phyloP scores from a whole-genome alignment of 2,329 filamentous ascomycete genomes.

The Biscogniauxia sp. region DNA sequence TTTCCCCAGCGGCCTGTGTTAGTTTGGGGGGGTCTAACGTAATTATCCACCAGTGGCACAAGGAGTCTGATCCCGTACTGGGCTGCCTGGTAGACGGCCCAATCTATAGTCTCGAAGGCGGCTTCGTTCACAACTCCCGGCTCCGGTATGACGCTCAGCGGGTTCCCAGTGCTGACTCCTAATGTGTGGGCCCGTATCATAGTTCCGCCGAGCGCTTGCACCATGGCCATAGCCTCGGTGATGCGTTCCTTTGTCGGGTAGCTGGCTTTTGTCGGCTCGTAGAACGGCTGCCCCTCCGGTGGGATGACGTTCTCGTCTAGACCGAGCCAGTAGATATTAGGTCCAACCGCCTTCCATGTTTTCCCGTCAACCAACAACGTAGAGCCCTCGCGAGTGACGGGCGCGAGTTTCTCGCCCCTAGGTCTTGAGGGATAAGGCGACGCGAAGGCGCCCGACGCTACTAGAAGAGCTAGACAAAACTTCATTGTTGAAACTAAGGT shows the following conservation, averaged over 20 bases:
- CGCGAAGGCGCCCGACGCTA: slow-evolving; percentile 11
- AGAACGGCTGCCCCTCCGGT: slow-evolving; percentile 42
- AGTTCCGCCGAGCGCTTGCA: slow-evolving; percentile 43
- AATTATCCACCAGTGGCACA: slow-evolving; percentile 46
- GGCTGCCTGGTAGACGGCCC: slow-evolving; percentile 45
- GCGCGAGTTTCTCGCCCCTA: slow-evolving; percentile 17
- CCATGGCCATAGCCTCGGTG: slow-evolving; percentile 44
- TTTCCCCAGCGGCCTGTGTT: neutral
- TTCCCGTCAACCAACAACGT: slow-evolving; percentile 36
- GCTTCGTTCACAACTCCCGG: slow-evolving; percentile 39
- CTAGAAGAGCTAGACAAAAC: slow-evolving; percentile 14
- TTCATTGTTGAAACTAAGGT: slow-evolving; percentile 9
- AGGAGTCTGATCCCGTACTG: slow-evolving; percentile 43
- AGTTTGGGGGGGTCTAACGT: slow-evolving; percentile 28
- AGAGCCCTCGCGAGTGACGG: slow-evolving; percentile 37
- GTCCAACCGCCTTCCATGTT: slow-evolving; percentile 43
- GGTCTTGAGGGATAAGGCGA: slow-evolving; percentile 5
- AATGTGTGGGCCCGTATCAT: slow-evolving; percentile 46
- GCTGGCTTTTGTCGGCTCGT: slow-evolving; percentile 41
- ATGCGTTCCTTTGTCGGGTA: slow-evolving; percentile 46
- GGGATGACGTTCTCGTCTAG: slow-evolving; percentile 49
- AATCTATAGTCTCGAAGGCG: slow-evolving; percentile 47
- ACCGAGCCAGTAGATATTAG: slow-evolving; percentile 51
- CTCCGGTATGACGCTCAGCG: slow-evolving; percentile 44
- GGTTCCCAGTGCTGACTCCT: slow-evolving; percentile 46